Evolutionary conservation across 495 filamentous ascomycete genomes (phyloP).

Genomic region (Hypoxylon rickii): DNA sequence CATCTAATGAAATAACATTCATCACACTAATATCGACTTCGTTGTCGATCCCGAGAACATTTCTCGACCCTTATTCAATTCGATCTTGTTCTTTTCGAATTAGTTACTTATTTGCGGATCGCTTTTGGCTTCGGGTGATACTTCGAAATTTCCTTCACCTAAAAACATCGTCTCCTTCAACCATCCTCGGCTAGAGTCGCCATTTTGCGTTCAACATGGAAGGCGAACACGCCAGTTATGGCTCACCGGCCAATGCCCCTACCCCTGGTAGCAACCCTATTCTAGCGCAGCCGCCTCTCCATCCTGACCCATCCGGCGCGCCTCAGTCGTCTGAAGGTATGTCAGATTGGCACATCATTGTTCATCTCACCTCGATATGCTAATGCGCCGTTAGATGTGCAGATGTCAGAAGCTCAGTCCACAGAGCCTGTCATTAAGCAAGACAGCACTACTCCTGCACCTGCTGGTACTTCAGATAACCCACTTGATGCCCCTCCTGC

Average conservation of each 20-base stretch:
- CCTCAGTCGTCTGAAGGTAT: slow-evolving; percentile 44
- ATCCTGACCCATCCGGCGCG: slow-evolving; percentile 40
- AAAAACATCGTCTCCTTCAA: slow-evolving; percentile 9
- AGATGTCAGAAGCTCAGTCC: slow-evolving; percentile 56
- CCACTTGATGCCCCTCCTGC: slow-evolving; percentile 83
- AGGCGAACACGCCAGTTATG: slow-evolving; percentile 55
- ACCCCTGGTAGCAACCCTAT: slow-evolving; percentile 56
- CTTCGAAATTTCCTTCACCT: no score
- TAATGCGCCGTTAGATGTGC: slow-evolving; percentile 52
- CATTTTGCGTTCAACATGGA: slow-evolving; percentile 51
- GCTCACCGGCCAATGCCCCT: slow-evolving; percentile 55
- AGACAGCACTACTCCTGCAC: slow-evolving; percentile 55
- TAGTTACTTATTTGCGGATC: background rate
- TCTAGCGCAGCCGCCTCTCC: slow-evolving; percentile 55
- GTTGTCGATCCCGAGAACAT: background rate
- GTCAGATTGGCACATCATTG: background rate
- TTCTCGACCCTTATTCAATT: background rate
- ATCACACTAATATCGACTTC: slow-evolving; percentile 3
- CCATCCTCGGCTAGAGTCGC: slow-evolving; percentile 20
- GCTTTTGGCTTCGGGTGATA: background rate
- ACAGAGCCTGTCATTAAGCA: slow-evolving; percentile 56
- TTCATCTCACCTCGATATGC: slow-evolving; percentile 1
- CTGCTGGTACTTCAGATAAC: slow-evolving; percentile 71
- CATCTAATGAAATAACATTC: slow-evolving; percentile 13
- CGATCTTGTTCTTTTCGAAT: background rate